phyloP scores from a whole-genome alignment of 2,329 filamentous ascomycete species.

The Venturia carpophila region DNA sequence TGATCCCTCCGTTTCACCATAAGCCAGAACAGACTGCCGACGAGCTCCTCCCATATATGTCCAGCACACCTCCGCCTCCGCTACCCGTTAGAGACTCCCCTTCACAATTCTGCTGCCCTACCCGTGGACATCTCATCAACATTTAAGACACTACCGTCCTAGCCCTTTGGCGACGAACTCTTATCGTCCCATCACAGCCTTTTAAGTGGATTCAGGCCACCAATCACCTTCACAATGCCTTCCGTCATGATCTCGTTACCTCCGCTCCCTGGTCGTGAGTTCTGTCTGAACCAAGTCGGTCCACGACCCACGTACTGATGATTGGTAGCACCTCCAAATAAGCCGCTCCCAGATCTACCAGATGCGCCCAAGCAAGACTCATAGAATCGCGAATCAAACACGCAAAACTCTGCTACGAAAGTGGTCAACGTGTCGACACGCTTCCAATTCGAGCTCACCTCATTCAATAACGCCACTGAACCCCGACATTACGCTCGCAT shows the following conservation, averaged over 20 bases:
- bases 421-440: not conserved
- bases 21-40: not conserved
- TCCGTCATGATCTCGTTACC: constrained; percentile 10
- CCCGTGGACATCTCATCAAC: not conserved
- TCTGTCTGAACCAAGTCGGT: not conserved
- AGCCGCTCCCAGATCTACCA: constrained; percentile 24
- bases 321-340: constrained; percentile 13
- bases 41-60: not conserved
- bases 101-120: not conserved
- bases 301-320: not conserved
- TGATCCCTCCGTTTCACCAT: not conserved
- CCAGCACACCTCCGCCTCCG: constrained; percentile 4
- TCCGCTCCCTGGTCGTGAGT: constrained; percentile 15
- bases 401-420: not conserved
- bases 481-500: not conserved
- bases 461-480: not conserved
- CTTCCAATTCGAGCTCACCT: not conserved
- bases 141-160: not conserved
- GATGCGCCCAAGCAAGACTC: constrained; percentile 32
- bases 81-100: not conserved
- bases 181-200: not conserved
- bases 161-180: not conserved
- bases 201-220: not conserved
- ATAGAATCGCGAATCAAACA: not conserved
- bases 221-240: constrained; percentile 15